Evolutionary conservation across 345 rosid species (phyloP).

Genomic region (Brassica cretica): DNA sequence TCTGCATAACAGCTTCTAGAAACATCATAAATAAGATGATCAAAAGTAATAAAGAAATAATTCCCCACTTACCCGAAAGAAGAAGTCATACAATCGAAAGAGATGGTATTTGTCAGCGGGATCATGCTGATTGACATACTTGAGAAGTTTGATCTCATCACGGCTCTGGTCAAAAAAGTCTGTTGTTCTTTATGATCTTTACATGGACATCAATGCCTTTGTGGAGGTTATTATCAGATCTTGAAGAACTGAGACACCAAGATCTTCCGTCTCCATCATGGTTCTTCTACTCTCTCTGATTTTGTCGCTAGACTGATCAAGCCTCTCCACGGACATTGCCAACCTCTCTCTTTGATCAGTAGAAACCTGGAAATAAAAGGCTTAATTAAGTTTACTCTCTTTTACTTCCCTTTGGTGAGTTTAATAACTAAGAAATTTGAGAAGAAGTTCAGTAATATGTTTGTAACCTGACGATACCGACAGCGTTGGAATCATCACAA

Average conservation of each 20-base stretch:
- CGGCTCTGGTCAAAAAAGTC: conserved; percentile 98
- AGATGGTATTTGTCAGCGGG: conserved; percentile 93
- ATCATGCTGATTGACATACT: conserved; percentile 93
- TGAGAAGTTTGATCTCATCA: conserved; percentile 96
- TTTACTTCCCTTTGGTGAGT: background rate
- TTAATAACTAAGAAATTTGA: background rate
- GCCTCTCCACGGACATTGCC: conserved; percentile 68
- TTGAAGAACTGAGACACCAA: conserved; percentile 81
- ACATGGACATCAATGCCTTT: too few species aligned
- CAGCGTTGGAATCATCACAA: background rate
- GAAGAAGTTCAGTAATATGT: background rate
- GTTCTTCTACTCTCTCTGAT: conserved; percentile 80
- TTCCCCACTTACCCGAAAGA: conserved; percentile 59
- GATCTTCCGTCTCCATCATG: conserved; percentile 66
- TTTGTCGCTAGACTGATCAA: conserved; percentile 65
- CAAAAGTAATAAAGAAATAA: too few species aligned
- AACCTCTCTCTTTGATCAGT: conserved; percentile 70
- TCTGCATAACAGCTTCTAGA: too few species aligned
- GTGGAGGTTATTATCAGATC: conserved; percentile 53
- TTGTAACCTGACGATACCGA: background rate
- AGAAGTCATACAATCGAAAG: conserved; percentile 90
- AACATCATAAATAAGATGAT: too few species aligned
- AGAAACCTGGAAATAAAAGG: conserved; percentile 45
- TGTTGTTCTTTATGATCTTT: conserved; percentile 94
- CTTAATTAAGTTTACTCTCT: background rate